These are phyloP conservation scores for Tranzscheliella williamsii DNA, from an alignment of 1,284 basidiomycete genomes.

Conservation along the genomic window DNA sequence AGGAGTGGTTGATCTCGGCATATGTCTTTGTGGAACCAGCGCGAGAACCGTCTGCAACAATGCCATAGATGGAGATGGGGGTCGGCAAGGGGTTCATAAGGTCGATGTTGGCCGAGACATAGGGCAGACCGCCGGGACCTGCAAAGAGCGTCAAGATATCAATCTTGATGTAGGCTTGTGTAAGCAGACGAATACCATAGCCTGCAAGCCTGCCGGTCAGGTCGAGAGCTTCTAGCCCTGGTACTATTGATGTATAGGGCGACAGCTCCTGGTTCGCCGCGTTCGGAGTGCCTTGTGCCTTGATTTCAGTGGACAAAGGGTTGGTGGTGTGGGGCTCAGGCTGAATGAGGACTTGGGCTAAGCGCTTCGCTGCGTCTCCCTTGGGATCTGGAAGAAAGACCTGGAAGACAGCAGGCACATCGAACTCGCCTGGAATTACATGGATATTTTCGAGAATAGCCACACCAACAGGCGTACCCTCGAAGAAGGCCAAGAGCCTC, in stretches of 20 bases:
- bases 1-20: conserved; percentile 2
- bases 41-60: conserved; percentile 1
- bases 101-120: conserved; percentile 1
- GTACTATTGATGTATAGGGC: too few relatives aligned
- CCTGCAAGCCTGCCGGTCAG: conserved; percentile 66
- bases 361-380: too few relatives aligned
- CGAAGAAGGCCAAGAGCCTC: conserved; percentile 68
- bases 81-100: conserved; percentile 2
- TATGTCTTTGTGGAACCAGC: conserved; percentile 6
- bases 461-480: conserved; percentile 63
- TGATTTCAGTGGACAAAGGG: too few relatives aligned
- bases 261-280: too few relatives aligned
- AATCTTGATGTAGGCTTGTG: conserved; percentile 16
- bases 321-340: too few relatives aligned
- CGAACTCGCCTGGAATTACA: conserved; percentile 69
- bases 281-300: too few relatives aligned
- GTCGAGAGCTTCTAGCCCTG: conserved; percentile 57
- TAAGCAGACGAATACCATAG: conserved; percentile 45
- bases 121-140: conserved; percentile 3
- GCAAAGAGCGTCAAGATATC: conserved; percentile 11
- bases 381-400: too few relatives aligned
- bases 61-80: neutral
- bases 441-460: conserved; percentile 62
- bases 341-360: too few relatives aligned
- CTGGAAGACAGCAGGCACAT: too few relatives aligned